Evolutionary conservation across 208 protist genomes (phyloP).

Genomic region (Strigomonas galati): DNA sequence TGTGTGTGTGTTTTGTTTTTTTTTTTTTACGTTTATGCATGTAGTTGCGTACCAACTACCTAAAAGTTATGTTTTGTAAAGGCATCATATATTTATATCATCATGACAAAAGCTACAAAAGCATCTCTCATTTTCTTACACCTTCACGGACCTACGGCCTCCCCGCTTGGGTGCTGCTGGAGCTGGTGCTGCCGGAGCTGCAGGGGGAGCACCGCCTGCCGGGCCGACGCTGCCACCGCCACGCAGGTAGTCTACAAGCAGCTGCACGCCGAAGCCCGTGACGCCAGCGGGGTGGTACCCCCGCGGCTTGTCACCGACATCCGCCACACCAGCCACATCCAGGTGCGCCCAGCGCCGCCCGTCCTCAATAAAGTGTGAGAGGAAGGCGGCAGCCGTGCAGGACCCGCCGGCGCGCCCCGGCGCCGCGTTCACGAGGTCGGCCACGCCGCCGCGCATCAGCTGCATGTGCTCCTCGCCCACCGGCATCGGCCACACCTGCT

Average conservation of each 20-base stretch:
- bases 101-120: no score
- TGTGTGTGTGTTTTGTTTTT: neutral
- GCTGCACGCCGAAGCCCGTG: slow-evolving; percentile 80
- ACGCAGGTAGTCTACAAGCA: slow-evolving; percentile 74
- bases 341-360: slow-evolving; percentile 63
- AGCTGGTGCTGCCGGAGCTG: neutral
- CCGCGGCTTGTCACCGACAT: slow-evolving; percentile 60
- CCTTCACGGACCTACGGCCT: no score
- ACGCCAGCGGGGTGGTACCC: slow-evolving; percentile 64
- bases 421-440: slow-evolving; percentile 64
- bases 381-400: slow-evolving; percentile 84
- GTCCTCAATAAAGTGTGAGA: slow-evolving; percentile 70
- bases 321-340: slow-evolving; percentile 76
- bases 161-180: no score
- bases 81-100: no score
- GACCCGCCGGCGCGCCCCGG: slow-evolving; percentile 49
- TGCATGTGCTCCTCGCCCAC: slow-evolving; percentile 72
- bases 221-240: neutral
- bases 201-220: no score
- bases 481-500: slow-evolving; percentile 89
- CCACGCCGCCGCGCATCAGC: slow-evolving; percentile 63
- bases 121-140: no score
- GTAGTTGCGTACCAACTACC: no score
- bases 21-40: no score
- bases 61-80: no score